A percentile compares a stretch with the other conserved stretches of the same genome.
Evolutionary conservation across 1,284 basidiomycete genomes (phyloP).

Genomic region (Ustilago bromivora): DNA sequence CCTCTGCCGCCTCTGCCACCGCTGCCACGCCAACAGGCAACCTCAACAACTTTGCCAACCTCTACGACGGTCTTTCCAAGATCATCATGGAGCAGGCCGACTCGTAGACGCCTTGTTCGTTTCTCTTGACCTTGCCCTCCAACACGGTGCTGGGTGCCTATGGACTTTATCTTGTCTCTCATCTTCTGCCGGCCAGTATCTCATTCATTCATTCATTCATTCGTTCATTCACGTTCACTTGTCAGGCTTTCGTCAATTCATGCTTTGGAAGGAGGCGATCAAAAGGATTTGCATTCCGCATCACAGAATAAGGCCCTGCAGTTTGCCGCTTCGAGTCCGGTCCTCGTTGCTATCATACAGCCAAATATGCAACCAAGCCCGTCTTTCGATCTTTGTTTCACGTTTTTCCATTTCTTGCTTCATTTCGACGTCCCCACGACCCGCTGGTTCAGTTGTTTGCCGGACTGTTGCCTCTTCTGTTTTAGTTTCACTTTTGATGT

Average conservation of each 20-base stretch:
- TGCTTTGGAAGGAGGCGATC: conserved; percentile 30
- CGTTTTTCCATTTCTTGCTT: conserved; percentile 4
- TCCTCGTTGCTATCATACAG: conserved; percentile 19
- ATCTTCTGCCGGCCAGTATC: conserved; percentile 26
- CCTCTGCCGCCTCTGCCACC: conserved; percentile 33
- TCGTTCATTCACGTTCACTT: not conserved
- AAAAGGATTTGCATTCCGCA: conserved; percentile 11
- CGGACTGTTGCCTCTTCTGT: conserved; percentile 21
- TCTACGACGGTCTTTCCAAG: conserved; percentile 63
- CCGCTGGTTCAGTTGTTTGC: conserved; percentile 37
- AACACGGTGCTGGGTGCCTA: conserved; percentile 18
- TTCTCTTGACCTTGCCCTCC: not conserved
- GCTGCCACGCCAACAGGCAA: conserved; percentile 56
- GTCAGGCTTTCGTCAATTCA: conserved; percentile 1
- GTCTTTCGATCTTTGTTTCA: conserved; percentile 10
- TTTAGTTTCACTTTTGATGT: not conserved
- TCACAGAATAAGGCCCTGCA: not conserved
- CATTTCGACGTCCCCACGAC: conserved; percentile 34
- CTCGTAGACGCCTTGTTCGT: conserved; percentile 9
- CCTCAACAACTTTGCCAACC: conserved; percentile 62
- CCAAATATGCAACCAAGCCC: conserved; percentile 1
- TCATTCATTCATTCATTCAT: conserved; percentile 15
- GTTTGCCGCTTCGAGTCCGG: conserved; percentile 20
- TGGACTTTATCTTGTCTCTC: conserved; percentile 21
- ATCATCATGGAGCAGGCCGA: conserved; percentile 56